These are phyloP conservation scores for Melastoma candidum DNA, from an alignment of 441 rosid species.

Conservation along the genomic window DNA sequence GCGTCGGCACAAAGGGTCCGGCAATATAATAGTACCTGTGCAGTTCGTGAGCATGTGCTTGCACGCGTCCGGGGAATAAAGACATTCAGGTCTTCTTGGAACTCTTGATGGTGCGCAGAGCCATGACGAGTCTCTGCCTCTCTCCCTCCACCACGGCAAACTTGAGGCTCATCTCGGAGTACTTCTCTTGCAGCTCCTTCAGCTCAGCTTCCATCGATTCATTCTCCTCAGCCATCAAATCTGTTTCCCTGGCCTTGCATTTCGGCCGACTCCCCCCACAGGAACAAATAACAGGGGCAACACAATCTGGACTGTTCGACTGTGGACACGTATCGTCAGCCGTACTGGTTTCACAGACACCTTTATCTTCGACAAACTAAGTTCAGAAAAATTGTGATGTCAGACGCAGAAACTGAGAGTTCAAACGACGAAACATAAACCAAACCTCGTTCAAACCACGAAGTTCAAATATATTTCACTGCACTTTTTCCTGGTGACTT, in stretches of 20 bases:
- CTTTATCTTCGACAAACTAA: no score
- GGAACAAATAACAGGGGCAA: no score
- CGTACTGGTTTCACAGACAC: no score
- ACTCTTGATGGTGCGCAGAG: conserved; percentile 7
- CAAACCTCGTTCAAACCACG: conserved; percentile 10
- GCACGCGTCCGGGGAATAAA: not conserved
- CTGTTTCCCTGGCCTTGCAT: not conserved
- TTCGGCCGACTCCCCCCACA: no score
- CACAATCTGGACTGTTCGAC: no score
- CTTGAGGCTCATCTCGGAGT: conserved; percentile 13
- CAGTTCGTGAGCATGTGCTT: no score
- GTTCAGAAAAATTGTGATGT: no score
- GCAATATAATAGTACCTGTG: no score
- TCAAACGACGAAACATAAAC: no score
- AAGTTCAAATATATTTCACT: conserved; percentile 52
- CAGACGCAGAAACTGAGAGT: no score
- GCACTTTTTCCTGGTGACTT: conserved; percentile 53
- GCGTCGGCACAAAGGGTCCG: no score
- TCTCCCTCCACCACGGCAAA: conserved; percentile 12
- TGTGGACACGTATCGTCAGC: no score
- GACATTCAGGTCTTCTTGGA: conserved; percentile 5
- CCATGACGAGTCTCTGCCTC: conserved; percentile 14
- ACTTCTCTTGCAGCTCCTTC: conserved; percentile 10
- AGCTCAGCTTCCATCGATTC: conserved; percentile 11
- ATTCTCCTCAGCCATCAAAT: conserved; percentile 1